Evolutionary conservation across 2,329 filamentous ascomycete species (phyloP), one percentile per base, ranked within the genome.

Genomic region (Aspergillus pseudoviridinutans): DNA sequence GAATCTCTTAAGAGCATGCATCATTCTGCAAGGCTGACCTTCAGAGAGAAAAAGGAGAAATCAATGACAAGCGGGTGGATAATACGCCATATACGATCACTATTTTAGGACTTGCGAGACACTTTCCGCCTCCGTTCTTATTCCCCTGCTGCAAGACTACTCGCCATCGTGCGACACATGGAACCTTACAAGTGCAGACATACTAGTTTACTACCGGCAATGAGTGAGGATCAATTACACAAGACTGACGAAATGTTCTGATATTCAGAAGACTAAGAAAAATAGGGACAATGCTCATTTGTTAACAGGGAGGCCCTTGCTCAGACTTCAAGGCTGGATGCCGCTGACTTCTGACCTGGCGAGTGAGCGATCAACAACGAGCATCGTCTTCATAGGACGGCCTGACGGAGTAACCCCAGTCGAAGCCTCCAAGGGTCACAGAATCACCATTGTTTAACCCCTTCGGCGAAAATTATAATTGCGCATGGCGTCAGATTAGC

Each of bases 401-500:
- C 44, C 8, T 47, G 22, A 17, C 22, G 10, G 44, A 27, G 44
- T 47, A 47, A 47, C 22, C 44, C 44, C 44, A 46, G 22, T 47
- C 44, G 9, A 47, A 47, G 44, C 9, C 44, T 47, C 44, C 22
- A 47, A 25, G 44, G 44, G 44, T 47, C 44, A 24, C 41, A 44
- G 6, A 22, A 7, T 44, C 41, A n/a, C n/a, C 17, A 44, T 44
- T 20, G 41, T 22, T 44, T 47, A 24, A 22, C 10, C 44, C 22
- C 22, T 24, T 47, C 22, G 22, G 44, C 44, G 22, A 27, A 24
- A 14, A 47, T 22, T 64, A 61, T 58, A 58, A 58, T 58, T 57
- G 57, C 61, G 22, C 44, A 27, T 47, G n/a, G 41, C 7, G 58
- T 65, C 61, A 64, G 61, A 62, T 61, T 63, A 65, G 56, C 61